Evolutionary conservation across 108 stramenopile genomes (phyloP).

Genomic region (Fistulifera pelliculosa): DNA sequence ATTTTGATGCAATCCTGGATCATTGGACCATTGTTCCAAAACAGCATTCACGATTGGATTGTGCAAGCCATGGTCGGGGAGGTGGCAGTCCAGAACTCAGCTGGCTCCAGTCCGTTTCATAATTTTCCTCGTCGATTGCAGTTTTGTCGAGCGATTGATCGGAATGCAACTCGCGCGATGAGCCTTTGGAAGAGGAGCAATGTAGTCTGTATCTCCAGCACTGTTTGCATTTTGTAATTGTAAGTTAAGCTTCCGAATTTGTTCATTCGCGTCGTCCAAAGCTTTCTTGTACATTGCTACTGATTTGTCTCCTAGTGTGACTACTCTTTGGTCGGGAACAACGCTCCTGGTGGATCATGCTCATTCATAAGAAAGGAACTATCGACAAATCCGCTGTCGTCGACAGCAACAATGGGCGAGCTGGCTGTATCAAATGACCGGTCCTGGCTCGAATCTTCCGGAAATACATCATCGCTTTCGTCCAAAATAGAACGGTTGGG

Average conservation of each 20-base stretch:
- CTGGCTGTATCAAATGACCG: no score
- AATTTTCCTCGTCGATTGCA: slow-evolving; percentile 63
- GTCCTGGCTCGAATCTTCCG: slow-evolving; percentile 1
- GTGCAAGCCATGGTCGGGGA: slow-evolving; percentile 71
- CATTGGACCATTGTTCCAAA: slow-evolving; percentile 59
- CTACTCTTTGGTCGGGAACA: no score
- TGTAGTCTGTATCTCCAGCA: background rate
- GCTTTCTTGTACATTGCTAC: slow-evolving; percentile 22
- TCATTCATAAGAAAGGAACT: slow-evolving; percentile 7
- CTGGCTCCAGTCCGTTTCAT: slow-evolving; percentile 72
- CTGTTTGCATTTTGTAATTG: slow-evolving; percentile 16
- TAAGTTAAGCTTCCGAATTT: slow-evolving; percentile 28
- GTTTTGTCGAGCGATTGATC: no score
- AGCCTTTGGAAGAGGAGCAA: no score
- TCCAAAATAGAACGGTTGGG: slow-evolving; percentile 43
- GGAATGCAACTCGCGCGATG: no score
- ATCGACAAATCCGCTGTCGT: slow-evolving; percentile 16
- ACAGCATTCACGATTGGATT: slow-evolving; percentile 70
- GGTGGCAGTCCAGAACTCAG: slow-evolving; percentile 56
- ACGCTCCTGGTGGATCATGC: no score
- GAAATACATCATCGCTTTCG: slow-evolving; percentile 21
- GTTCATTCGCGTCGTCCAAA: slow-evolving; percentile 52
- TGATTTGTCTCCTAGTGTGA: no score
- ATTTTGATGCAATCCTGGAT: slow-evolving; percentile 46
- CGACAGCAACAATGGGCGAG: background rate